Evolutionary conservation across 2,329 filamentous ascomycete genomes (phyloP).

Genomic region (Ceratocystis papillata): DNA sequence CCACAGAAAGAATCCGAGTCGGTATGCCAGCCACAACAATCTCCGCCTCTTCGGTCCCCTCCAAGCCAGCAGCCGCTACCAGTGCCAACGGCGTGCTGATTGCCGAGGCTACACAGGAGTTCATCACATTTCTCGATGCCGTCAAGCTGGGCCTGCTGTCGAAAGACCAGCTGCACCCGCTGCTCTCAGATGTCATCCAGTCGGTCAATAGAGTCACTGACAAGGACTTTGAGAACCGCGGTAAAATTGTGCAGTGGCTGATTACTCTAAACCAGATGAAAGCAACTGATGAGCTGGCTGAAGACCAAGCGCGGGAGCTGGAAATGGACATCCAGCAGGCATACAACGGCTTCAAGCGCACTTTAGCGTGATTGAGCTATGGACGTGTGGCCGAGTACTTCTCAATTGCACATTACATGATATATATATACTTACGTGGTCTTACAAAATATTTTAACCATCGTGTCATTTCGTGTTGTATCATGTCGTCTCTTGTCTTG

Average conservation of each 20-base stretch:
- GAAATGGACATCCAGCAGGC: conserved; percentile 90
- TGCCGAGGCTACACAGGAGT: conserved; percentile 87
- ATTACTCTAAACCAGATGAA: conserved; percentile 97
- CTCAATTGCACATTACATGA: background rate
- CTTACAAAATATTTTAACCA: background rate
- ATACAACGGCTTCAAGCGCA: conserved; percentile 85
- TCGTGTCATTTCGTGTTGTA: background rate
- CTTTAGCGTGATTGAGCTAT: conserved; percentile 42
- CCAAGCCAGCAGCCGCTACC: conserved; percentile 33
- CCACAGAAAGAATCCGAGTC: conserved; percentile 82
- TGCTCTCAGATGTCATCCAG: conserved; percentile 91
- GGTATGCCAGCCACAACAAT: conserved; percentile 80
- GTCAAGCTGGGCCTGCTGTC: conserved; percentile 83
- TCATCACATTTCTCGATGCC: conserved; percentile 95
- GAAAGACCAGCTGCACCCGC: conserved; percentile 91
- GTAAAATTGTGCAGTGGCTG: conserved; percentile 97
- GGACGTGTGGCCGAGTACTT: background rate
- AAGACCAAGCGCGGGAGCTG: conserved; percentile 78
- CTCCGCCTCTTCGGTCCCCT: conserved; percentile 41
- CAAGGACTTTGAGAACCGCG: conserved; percentile 84
- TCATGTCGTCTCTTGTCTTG: background rate
- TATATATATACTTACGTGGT: conserved; percentile 9
- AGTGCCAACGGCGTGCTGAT: conserved; percentile 58
- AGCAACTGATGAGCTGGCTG: conserved; percentile 77
- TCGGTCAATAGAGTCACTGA: conserved; percentile 96